Percentiles rank a stretch among this genome's conserved stretches.
Evolutionary conservation across 2,329 filamentous ascomycete species (phyloP).

Genomic region (Botrytis paeoniae): DNA sequence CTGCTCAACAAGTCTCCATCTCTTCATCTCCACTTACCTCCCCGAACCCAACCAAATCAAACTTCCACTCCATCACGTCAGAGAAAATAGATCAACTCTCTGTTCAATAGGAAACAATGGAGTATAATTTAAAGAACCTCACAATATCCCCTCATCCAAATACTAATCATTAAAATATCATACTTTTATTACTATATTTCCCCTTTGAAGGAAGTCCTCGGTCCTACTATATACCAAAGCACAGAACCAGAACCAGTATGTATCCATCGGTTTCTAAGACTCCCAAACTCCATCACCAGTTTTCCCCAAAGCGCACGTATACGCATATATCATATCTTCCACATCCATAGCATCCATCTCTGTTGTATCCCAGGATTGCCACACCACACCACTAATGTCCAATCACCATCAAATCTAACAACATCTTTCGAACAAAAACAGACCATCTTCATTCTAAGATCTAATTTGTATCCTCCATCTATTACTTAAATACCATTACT

Average conservation of each 20-base stretch:
- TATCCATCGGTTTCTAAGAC: neutral
- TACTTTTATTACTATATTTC: neutral
- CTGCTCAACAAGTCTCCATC: neutral
- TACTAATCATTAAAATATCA: neutral
- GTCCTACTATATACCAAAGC: neutral
- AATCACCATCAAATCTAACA: neutral
- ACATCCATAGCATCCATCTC: neutral
- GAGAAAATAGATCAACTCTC: too few species aligned
- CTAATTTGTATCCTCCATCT: neutral
- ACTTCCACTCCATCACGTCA: too few species aligned
- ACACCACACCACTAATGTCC: neutral
- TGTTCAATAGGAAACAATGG: too few species aligned
- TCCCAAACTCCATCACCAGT: neutral
- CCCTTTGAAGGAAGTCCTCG: neutral
- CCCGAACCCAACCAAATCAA: too few species aligned
- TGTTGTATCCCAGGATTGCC: neutral
- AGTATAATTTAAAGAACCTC: neutral
- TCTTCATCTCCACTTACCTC: too few species aligned
- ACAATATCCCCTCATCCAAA: neutral
- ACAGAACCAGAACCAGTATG: neutral
- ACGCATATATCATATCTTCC: neutral
- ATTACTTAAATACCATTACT: slow-evolving; percentile 57
- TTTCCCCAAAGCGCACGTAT: neutral
- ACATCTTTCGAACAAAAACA: neutral
- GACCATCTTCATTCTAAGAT: neutral